phyloP scores from a whole-genome alignment of 2,329 filamentous ascomycete genomes.

The Fonsecaea multimorphosa region DNA sequence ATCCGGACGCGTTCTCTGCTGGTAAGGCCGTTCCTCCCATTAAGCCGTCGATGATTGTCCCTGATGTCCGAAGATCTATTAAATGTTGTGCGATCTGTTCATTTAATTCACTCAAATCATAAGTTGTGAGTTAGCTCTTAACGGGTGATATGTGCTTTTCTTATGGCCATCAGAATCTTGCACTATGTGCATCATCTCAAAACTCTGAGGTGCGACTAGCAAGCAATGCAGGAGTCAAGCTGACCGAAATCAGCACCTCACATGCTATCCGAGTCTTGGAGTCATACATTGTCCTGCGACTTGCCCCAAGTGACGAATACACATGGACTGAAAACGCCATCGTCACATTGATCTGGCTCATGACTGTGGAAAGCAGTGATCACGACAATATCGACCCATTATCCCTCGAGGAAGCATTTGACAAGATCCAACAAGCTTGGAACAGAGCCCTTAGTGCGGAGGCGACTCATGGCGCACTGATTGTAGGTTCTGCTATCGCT shows the following conservation, averaged over 20 bases:
- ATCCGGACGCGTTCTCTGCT: slow-evolving; percentile 50
- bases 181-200: slow-evolving; percentile 71
- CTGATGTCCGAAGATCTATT: slow-evolving; percentile 58
- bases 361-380: slow-evolving; percentile 34
- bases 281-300: slow-evolving; percentile 65
- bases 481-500: slow-evolving; percentile 42
- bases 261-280: slow-evolving; percentile 61
- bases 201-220: slow-evolving; percentile 56
- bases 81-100: slow-evolving; percentile 63
- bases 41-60: slow-evolving; percentile 32
- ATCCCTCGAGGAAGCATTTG: slow-evolving; percentile 51
- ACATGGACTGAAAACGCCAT: slow-evolving; percentile 73
- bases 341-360: slow-evolving; percentile 71
- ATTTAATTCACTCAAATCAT: slow-evolving; percentile 68
- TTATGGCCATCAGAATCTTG: slow-evolving; percentile 55
- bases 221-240: slow-evolving; percentile 46
- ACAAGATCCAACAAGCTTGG: slow-evolving; percentile 55
- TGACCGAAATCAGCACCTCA: slow-evolving; percentile 42
- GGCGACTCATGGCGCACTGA: slow-evolving; percentile 60
- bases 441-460: slow-evolving; percentile 60
- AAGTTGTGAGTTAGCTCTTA: slow-evolving; percentile 53
- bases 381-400: neutral
- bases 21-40: slow-evolving; percentile 40
- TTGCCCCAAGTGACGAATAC: slow-evolving; percentile 58
- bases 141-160: neutral